A percentile compares a stretch with the other conserved stretches of the same genome.
phyloP scores from a whole-genome alignment of 306 rosid genomes.

The Fragaria nilgerrensis region DNA sequence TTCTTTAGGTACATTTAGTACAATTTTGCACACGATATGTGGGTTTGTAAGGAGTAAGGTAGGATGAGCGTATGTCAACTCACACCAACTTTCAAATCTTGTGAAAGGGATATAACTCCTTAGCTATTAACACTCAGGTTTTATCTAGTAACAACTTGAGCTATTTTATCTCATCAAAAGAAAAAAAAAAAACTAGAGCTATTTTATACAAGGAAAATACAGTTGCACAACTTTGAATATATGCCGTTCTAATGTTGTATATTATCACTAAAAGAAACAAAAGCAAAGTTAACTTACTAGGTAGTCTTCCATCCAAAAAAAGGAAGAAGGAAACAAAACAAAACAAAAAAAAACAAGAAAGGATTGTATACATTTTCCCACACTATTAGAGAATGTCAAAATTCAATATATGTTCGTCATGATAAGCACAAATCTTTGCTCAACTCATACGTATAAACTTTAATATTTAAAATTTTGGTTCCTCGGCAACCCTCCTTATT shows the following conservation, averaged over 20 bases:
- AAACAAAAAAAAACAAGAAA: no score
- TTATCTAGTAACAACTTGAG: neutral
- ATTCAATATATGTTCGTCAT: no score
- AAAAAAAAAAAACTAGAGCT: no score
- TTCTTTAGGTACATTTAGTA: neutral
- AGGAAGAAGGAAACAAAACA: no score
- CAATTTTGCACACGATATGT: neutral
- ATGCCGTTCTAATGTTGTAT: neutral
- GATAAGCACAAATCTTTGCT: no score
- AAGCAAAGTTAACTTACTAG: neutral
- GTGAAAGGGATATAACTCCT: neutral
- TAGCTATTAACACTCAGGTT: neutral
- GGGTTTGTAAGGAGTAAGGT: conserved; percentile 2
- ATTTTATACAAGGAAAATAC: neutral
- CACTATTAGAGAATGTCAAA: no score
- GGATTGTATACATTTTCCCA: no score
- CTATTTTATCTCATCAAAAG: no score
- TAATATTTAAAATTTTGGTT: no score
- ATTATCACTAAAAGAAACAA: neutral
- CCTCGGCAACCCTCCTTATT: no score
- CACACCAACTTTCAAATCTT: conserved; percentile 1
- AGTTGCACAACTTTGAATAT: neutral
- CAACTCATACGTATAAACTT: no score
- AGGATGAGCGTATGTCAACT: conserved; percentile 11
- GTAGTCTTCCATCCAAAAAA: no score